These are phyloP conservation scores for Agarophyton chilense DNA, from an alignment of 23 red algal species.

Conservation along the genomic window DNA sequence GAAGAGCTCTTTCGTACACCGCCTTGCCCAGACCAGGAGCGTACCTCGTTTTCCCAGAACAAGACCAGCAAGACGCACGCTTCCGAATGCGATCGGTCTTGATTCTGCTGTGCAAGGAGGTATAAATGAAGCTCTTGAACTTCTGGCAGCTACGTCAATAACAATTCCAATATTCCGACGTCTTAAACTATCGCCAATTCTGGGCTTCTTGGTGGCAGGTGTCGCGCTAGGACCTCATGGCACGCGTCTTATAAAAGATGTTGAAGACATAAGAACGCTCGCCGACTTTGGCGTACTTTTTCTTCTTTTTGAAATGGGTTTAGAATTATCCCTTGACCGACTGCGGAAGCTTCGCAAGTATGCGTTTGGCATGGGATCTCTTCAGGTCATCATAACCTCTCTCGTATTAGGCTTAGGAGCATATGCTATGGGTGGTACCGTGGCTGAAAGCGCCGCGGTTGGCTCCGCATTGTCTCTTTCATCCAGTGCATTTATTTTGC, in stretches of 20 bases:
- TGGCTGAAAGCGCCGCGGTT: slow-evolving; percentile 79
- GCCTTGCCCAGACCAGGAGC: not conserved
- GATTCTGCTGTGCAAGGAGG: slow-evolving; percentile 62
- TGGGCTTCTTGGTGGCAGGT: slow-evolving; percentile 90
- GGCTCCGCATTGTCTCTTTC: slow-evolving; percentile 88
- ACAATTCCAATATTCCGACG: slow-evolving; percentile 89
- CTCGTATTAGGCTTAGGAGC: slow-evolving; percentile 76
- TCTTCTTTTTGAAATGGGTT: slow-evolving; percentile 96
- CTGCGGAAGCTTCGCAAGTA: slow-evolving; percentile 88
- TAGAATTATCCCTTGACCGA: slow-evolving; percentile 91
- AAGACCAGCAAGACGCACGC: not conserved
- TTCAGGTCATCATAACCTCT: slow-evolving; percentile 80
- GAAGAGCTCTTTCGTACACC: not conserved
- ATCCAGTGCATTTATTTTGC: slow-evolving; percentile 93
- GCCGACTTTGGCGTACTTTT: slow-evolving; percentile 97
- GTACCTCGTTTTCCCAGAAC: not conserved
- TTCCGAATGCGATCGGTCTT: not conserved
- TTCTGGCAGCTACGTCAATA: slow-evolving; percentile 88
- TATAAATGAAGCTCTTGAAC: slow-evolving; percentile 81
- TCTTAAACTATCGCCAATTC: slow-evolving; percentile 86
- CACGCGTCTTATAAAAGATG: slow-evolving; percentile 82
- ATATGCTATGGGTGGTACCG: slow-evolving; percentile 74
- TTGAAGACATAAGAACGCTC: slow-evolving; percentile 84
- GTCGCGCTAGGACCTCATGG: slow-evolving; percentile 89
- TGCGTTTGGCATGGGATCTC: slow-evolving; percentile 82